Base-by-base conservation (phyloP, 2,329 filamentous ascomycete genomes). In the Monosporascus sp. region DNA sequence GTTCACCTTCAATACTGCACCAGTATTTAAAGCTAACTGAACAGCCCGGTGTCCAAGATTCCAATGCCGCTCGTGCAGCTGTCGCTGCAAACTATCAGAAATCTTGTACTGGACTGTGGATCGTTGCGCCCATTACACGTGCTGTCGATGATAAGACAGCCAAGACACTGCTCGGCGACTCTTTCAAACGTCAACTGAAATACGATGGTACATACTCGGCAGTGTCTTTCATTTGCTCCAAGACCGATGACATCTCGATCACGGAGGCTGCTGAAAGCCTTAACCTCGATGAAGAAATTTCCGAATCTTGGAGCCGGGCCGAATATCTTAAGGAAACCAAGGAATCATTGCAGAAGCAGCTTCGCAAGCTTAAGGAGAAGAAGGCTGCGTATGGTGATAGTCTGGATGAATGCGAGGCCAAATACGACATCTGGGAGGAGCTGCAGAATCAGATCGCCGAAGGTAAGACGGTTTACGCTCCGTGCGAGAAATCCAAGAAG, bases 61-160 rank as follows among this genome's bases (percentile, higher is more conserved):
- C 76, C 0, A 84, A 83, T 62, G 74, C 77, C 20, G 81, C 81
- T 52, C 76, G 81, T 58, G 76, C 75, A 48, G 77, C 77, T n/a
- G 78, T 83, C 36, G 79, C 80, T 3, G 72, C 76, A 48, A 69
- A 71, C 0, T 84, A 84, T 57, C 77, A 83, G 71, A 81, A 83
- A 59, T 74, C 79, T 57, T 84, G 80, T 56, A 80, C 78, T 0
- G 77, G 77, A 0, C 64, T 85, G 0, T 86, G 80, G 80, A 81
- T 85, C 55, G 78, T 84, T n/a, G 80, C 82, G 1, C 81, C 81
- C 0, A 84, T 85, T 53, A 83, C 73, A 51, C 74, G 82, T 26
- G 82, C 82, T 7, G 81, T 85, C 1, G 79, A 85, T 58, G 81
- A 85, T 56, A 84, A 84, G 60, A 76, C 79, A 11, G 82, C 83